A percentile compares a stretch with the other conserved stretches of the same genome.
These are phyloP conservation scores for Flueggea neowawraea DNA, from an alignment of 441 rosid species.

Conservation along the genomic window DNA sequence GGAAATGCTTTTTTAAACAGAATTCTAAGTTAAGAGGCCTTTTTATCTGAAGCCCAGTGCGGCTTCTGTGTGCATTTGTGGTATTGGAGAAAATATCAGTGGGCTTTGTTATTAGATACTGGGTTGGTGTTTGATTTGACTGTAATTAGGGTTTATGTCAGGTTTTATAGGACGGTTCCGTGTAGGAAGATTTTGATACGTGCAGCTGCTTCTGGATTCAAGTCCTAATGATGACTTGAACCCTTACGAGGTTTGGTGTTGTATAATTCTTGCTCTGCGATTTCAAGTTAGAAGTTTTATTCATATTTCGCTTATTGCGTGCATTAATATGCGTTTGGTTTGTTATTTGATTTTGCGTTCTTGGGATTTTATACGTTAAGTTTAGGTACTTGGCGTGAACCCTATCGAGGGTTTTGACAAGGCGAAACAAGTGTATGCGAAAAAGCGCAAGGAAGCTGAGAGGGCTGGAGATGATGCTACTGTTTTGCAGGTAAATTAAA, in stretches of 20 bases:
- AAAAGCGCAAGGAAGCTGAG: conserved; percentile 87
- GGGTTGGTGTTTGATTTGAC: neutral
- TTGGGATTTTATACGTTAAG: conserved; percentile 5
- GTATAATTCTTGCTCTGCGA: conserved; percentile 7
- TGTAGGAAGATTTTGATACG: conserved; percentile 36
- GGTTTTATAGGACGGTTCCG: conserved; percentile 37
- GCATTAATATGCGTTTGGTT: neutral
- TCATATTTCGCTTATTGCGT: neutral
- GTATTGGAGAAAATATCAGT: no score
- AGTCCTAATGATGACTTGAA: conserved; percentile 58
- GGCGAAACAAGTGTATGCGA: conserved; percentile 61
- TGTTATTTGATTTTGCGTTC: neutral
- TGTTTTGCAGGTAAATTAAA: conserved; percentile 60
- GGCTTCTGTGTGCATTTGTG: no score
- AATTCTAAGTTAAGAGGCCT: no score
- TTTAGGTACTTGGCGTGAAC: conserved; percentile 88
- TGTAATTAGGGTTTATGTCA: conserved; percentile 12
- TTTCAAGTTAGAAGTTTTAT: neutral
- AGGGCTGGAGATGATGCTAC: conserved; percentile 73
- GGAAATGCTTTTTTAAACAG: no score
- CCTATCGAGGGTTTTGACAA: conserved; percentile 79
- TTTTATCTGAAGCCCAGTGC: no score
- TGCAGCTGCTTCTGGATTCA: conserved; percentile 69
- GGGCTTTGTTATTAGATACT: no score
- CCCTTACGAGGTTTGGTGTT: conserved; percentile 69